Conservation (phyloP, 805 yeast species). For the Wickerhamiella vanderwaltii region DNA sequence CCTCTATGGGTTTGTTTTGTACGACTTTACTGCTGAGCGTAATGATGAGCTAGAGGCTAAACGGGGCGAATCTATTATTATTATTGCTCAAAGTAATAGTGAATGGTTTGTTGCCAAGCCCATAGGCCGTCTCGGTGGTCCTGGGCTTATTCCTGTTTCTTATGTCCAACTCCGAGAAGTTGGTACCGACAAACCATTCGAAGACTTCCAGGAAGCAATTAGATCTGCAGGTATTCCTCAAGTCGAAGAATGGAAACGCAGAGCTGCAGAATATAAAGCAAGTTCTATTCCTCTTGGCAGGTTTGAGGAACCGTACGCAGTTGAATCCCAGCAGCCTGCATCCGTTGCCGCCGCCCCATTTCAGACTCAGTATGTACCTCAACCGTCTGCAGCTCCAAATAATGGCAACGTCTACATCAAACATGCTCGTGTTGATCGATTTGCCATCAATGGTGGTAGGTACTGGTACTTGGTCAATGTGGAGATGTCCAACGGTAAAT, state of each 20-base stretch:
- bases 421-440: conserved; percentile 68
- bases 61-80: conserved; percentile 79
- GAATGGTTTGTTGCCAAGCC: conserved; percentile 99
- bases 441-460: conserved; percentile 69
- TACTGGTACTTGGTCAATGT: conserved; percentile 77
- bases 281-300: conserved; percentile 57
- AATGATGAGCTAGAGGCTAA: conserved; percentile 73
- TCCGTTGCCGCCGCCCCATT: background rate
- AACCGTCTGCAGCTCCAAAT: background rate
- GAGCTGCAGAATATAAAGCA: conserved; percentile 86
- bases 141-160: conserved; percentile 87
- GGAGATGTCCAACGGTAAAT: conserved; percentile 52
- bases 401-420: conserved; percentile 30
- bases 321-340: background rate
- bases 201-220: conserved; percentile 47
- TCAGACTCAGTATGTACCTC: background rate
- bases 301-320: conserved; percentile 28
- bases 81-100: conserved; percentile 90
- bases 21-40: conserved; percentile 71
- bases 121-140: conserved; percentile 88
- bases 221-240: conserved; percentile 65
- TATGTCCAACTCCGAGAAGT: conserved; percentile 80
- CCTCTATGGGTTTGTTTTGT: conserved; percentile 72
- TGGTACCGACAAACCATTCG: conserved; percentile 46
- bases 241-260: conserved; percentile 90